Percentiles rank a stretch among this genome's conserved stretches.
phyloP scores from a whole-genome alignment of 176 grass and related monocot species.

The Carex cristatella region DNA sequence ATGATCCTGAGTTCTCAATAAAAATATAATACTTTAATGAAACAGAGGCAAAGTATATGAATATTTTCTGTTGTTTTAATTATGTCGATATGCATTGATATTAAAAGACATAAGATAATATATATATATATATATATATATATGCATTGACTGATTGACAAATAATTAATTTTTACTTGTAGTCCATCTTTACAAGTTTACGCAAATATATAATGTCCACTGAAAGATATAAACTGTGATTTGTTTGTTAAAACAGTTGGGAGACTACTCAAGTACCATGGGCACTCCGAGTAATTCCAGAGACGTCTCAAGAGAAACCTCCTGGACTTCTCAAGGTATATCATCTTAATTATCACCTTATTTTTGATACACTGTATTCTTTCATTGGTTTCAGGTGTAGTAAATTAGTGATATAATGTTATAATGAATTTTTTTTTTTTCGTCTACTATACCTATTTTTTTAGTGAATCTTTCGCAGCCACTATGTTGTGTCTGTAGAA shows the following conservation, averaged over 20 bases:
- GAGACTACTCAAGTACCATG: constrained; percentile 16
- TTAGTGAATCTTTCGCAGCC: neutral
- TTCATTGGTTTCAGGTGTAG: neutral
- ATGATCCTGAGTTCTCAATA: neutral
- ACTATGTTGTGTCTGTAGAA: neutral
- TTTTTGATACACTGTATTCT: neutral
- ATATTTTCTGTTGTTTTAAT: neutral
- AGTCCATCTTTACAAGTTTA: neutral
- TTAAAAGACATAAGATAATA: neutral
- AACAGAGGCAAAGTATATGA: neutral
- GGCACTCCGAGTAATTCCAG: constrained; percentile 31
- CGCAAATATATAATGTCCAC: neutral
- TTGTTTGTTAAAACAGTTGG: constrained; percentile 32
- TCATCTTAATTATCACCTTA: neutral
- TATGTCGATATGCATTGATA: neutral
- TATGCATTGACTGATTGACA: too few species aligned
- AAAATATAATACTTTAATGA: neutral
- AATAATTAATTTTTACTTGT: neutral
- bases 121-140: too few species aligned
- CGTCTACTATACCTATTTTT: neutral
- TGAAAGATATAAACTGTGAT: neutral
- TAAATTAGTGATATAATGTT: neutral
- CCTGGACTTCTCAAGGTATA: constrained; percentile 59
- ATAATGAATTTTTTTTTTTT: neutral
- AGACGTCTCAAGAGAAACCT: constrained; percentile 32